Evolutionary conservation across 1,139 yeast genomes (phyloP), one percentile per base, ranked within the genome.

Genomic region (Blastobotrys ciferrii): DNA sequence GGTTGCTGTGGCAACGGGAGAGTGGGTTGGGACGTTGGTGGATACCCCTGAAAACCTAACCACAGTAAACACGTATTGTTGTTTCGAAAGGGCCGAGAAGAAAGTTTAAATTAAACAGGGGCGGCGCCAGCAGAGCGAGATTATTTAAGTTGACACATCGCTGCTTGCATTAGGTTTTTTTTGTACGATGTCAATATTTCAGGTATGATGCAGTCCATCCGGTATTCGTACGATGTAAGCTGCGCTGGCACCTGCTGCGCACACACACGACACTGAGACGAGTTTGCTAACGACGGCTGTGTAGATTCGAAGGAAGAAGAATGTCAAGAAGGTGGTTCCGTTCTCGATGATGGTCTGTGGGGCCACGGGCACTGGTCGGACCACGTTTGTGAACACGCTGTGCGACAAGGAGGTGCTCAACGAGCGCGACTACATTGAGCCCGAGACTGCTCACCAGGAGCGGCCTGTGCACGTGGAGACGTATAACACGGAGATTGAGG

Each of bases 341-440:
- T 88, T 88, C 67, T 81, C 87, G 39, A 65, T 87, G 53, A 77
- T 87, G 82, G 78, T 87, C 18, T 81, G 82, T 23, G 96, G 96
- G 9, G 72, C 76, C 4, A 71, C 82, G 4, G 95, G 95, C 2
- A 74, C 83, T 0, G 96, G 96, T 3, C 82, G 87, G 62, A 78
- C 94, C 3, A 80, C 94, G 0, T 87, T 87, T 62, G 75, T 87
- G 53, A 86, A 87, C 67, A 80, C 91, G 48, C 70, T 89, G 48
- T 89, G 97, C 70, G 95, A 95, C 36, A 80, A 84, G 56, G 82
- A 80, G n/a, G 82, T 82, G 19, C 77, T 60, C 12, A 58, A 50
- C 17, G 52, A 53, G n/a, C 48, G 51, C 11, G 59, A 57, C 47
- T 71, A 68, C 12, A 64, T 72, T 53, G 75, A 75, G 50, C 72